Evolutionary conservation across 352 stramenopile genomes (phyloP).

Genomic region (Phytophthora fragariaefolia): DNA sequence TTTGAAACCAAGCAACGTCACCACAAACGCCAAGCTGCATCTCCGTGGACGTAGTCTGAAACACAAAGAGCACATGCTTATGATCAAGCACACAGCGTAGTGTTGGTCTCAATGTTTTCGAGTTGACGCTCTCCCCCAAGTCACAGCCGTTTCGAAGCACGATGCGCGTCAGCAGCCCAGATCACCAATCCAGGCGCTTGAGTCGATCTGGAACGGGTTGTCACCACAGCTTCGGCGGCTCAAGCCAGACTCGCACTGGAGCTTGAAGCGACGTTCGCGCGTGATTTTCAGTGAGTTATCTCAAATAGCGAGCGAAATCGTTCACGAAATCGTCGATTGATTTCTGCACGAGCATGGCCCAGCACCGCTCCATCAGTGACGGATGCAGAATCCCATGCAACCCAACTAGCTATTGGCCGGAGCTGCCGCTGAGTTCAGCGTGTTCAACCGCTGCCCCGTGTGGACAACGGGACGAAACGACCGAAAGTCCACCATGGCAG

Average conservation of each 20-base stretch:
- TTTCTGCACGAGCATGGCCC: constrained; percentile 9
- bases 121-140: background rate
- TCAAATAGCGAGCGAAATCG: constrained; percentile 10
- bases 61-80: background rate
- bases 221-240: background rate
- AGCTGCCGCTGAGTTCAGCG: background rate
- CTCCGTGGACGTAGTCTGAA: too few relatives aligned
- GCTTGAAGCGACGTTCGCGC: background rate
- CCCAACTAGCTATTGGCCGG: background rate
- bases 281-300: constrained; percentile 11
- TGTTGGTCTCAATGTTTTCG: background rate
- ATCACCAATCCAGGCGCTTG: background rate
- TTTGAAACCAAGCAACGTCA: too few relatives aligned
- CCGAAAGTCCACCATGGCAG: constrained; percentile 2
- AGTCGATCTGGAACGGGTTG: background rate
- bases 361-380: constrained; percentile 3
- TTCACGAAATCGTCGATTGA: background rate
- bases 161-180: background rate
- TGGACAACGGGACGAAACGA: constrained; percentile 17
- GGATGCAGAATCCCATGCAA: constrained; percentile 12
- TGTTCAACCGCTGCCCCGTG: too few relatives aligned
- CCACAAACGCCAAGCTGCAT: too few relatives aligned
- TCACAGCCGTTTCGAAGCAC: background rate
- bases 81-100: background rate
- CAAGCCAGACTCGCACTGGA: background rate